A percentile compares a stretch with the other conserved stretches of the same genome.
Conservation (phyloP, 23 red algal genomes). For the Gracilaria caudata region DNA sequence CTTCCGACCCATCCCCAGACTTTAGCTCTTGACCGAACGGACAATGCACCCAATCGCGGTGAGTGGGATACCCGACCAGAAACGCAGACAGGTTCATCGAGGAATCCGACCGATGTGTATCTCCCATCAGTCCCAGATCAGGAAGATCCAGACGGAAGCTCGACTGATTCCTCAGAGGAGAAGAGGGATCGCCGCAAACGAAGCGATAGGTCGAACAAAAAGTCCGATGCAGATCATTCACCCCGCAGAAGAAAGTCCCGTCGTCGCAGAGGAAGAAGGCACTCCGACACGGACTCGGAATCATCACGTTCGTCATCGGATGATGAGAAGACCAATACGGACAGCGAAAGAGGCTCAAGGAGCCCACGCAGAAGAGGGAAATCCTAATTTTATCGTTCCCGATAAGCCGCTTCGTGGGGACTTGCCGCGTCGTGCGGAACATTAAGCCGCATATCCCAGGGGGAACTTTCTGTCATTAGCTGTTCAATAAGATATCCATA, state of each 20-base stretch:
- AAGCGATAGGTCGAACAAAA: background rate
- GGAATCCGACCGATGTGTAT: background rate
- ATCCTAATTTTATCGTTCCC: background rate
- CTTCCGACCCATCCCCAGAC: background rate
- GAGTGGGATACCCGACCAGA: background rate
- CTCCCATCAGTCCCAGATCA: background rate
- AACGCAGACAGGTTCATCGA: background rate
- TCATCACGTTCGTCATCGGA: background rate
- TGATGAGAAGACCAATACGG: background rate
- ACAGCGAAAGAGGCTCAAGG: background rate
- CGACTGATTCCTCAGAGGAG: background rate
- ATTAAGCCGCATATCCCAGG: too few species aligned
- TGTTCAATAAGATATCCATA: too few species aligned
- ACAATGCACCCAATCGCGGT: background rate
- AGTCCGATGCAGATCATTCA: background rate
- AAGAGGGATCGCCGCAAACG: background rate
- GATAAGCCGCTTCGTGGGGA: too few species aligned
- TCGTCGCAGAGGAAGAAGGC: background rate
- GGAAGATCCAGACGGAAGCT: background rate
- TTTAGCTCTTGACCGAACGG: background rate
- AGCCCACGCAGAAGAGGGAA: background rate
- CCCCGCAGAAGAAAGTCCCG: background rate
- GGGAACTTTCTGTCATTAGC: too few species aligned
- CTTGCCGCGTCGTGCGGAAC: too few species aligned
- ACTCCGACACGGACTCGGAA: background rate